Evolutionary conservation across 768 basidiomycete species (phyloP).

Genomic region (Kwoniella bestiolae): DNA sequence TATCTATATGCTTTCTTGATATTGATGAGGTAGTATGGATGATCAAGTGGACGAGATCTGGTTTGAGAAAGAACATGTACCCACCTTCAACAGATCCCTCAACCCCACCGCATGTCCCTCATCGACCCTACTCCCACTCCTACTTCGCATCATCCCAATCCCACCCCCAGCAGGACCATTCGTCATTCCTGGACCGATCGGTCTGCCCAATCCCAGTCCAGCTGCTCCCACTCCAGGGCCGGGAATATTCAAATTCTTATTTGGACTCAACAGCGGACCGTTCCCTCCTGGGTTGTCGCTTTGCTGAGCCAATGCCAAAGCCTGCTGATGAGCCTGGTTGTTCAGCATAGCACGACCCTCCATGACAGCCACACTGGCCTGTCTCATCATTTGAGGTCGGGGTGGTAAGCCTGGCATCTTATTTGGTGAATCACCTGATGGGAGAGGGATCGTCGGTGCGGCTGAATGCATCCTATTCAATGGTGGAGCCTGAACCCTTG

Average conservation of each 20-base stretch:
- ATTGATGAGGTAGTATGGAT: too few relatives aligned
- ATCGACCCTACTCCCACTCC: conserved; percentile 48
- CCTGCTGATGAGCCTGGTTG: conserved; percentile 34
- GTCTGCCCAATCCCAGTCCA: conserved; percentile 8
- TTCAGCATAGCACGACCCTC: conserved; percentile 56
- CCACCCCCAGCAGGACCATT: conserved; percentile 10
- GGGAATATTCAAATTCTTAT: conserved; percentile 18
- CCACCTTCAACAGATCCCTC: conserved; percentile 52
- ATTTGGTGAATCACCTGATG: conserved; percentile 11
- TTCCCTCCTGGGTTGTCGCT: conserved; percentile 17
- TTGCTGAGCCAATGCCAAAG: conserved; percentile 31
- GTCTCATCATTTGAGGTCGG: conserved; percentile 61
- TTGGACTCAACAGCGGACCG: conserved; percentile 25
- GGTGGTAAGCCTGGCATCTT: conserved; percentile 19
- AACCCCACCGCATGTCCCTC: conserved; percentile 33
- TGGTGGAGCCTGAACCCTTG: conserved; percentile 19
- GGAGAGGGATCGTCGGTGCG: conserved; percentile 28
- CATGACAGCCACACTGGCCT: conserved; percentile 66
- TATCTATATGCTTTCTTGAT: neutral
- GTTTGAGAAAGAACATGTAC: too few relatives aligned
- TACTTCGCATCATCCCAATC: conserved; percentile 39
- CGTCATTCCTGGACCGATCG: conserved; percentile 4
- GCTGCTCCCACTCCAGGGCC: neutral
- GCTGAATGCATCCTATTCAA: conserved; percentile 44
- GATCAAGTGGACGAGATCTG: too few relatives aligned